Evolutionary conservation across 768 basidiomycete species (phyloP), one percentile per base, ranked within the genome.

Genomic region (Russula sp.): DNA sequence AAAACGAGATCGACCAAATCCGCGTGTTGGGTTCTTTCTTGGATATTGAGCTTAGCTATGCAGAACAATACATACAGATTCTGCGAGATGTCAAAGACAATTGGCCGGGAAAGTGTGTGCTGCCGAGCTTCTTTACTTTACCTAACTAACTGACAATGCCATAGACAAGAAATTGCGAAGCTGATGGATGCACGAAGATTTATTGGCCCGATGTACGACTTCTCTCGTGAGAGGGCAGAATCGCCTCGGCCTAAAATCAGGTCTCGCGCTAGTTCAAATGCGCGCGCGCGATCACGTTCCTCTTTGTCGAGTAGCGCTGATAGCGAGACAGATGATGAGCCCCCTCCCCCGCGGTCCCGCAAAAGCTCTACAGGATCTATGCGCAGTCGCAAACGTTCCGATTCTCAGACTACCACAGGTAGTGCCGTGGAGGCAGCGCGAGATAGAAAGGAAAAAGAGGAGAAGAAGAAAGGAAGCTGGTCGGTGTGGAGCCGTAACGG

Each of bases 1-100:
- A 92, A 66, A 85, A 87, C 57, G 93, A 96, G 71, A 78, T 83
- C 30, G 76, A 79, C 32, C 89, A 93, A 68, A 77, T 90, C 6
- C 83, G 82, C 38, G 91, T 89, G 46, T 78, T 97, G 36, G 83
- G 84, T 3, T 74, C 76, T 5, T 83, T 95, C 71, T 76, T 97
- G 38, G 87, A 94, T 55, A 75, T 84, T 13, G 88, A 96, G 69
- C 75, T 88, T 52, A 84, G 85, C 57, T 95, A 86, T 69, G 87
- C 86, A 20, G 81, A 83, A 65, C 83, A 88, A 64, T 90, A 91
- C 70, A 75, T 86, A 20, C 85, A 87, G n/a, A 82, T 90, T 11
- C 74, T 97, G 69, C 79, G 81, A 51, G 89, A 91, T 36, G 82
- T 87, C 54, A 86, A 83, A 70, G 75, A 77, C 0, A 79, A 80